Evolutionary conservation across 371 early-diverging fungal genomes (phyloP), one percentile per base, ranked within the genome.

Genomic region (Lichtheimia hyalospora): DNA sequence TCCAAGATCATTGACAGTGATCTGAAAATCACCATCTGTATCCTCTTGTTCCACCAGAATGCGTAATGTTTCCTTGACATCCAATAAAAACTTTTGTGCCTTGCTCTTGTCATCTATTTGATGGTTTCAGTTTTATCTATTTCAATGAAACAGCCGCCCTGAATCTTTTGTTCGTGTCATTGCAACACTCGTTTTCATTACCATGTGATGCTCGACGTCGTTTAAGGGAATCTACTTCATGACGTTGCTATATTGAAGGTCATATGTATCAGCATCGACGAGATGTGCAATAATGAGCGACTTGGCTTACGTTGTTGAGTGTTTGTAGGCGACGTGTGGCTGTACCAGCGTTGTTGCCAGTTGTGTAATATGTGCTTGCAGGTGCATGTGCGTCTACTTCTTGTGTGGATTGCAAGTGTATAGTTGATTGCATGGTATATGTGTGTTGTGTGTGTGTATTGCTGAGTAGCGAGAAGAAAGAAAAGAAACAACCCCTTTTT

Each of bases 21-120:
- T 96, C 69, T 96, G 97, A 63, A 83, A 90, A 66, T 98, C 94
- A 16, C 93, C 94, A 71, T 96, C 92, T 0, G 96, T 95, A 71
- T 98, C 98, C 73, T 98, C 97, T 67, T 98, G 97, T 55, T 81
- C 88, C 34, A 98, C 74, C 13, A 98, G 83, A 27, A 74, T 69
- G 54, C 88, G 84, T 52, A 91, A 84, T 2, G 94, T 93, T 60
- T 88, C 89, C 52, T 88, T 89, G 0, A 97, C 95, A 60, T 97
- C 91, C 46, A 97, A 83, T 14, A 95, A 71, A 67, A 94, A 94
- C 21, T 85, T 81, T 40, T 91, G 83, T 6, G 93, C 86, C 52
- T 86, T 83, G 54, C 68, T 77, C 69, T 89, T 90, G 58, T 89
- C 92, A 63, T 94, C 95, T 89, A 67, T 43, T 25, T 40, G 5